Conservation (phyloP, 2,329 filamentous ascomycete species). For the Incumbomyces delicatus region DNA sequence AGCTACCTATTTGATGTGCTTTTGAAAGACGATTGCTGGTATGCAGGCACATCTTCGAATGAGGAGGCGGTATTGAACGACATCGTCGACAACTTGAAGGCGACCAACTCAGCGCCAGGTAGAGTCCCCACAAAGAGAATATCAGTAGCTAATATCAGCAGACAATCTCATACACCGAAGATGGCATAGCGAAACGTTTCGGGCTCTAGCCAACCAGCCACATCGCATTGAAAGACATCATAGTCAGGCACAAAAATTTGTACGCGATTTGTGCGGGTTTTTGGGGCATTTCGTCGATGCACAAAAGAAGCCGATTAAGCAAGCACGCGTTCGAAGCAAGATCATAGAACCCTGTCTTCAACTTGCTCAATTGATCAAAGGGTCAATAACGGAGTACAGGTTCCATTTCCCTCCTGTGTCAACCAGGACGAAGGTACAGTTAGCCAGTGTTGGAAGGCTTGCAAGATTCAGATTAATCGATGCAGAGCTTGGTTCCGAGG, state of each 20-base stretch:
- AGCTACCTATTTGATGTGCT: neutral
- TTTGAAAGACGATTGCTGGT: neutral
- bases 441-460: neutral
- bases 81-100: neutral
- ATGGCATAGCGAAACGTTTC: constrained; percentile 1
- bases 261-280: neutral
- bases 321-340: neutral
- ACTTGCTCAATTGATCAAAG: neutral
- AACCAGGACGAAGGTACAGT: neutral
- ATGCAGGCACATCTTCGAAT: neutral
- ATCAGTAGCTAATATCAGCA: too few relatives aligned
- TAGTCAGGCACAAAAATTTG: neutral
- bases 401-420: neutral
- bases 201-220: neutral
- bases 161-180: neutral
- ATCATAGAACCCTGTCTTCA: neutral
- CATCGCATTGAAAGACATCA: neutral
- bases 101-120: too few relatives aligned
- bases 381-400: neutral
- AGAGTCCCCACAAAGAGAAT: too few relatives aligned
- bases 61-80: neutral
- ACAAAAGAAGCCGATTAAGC: too few relatives aligned
- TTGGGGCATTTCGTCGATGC: too few relatives aligned
- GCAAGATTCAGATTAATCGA: neutral
- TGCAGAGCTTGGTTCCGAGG: neutral